Evolutionary conservation across 1,284 basidiomycete genomes (phyloP).

Genomic region (Moesziomyces antarcticus): DNA sequence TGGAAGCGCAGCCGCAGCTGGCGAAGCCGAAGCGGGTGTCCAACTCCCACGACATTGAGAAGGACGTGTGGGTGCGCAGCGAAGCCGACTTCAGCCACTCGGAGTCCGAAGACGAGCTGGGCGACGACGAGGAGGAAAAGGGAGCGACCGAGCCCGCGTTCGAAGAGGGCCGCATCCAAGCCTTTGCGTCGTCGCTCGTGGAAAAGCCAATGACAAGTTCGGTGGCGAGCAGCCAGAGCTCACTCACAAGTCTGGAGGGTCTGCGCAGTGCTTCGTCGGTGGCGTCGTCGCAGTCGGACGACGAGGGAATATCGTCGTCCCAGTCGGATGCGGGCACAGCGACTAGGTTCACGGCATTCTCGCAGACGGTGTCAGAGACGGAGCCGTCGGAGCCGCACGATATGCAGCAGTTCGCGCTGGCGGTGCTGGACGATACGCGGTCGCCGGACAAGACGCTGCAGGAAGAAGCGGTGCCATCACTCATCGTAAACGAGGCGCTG

Average conservation of each 20-base stretch:
- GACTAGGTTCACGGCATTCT: neutral
- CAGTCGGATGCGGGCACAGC: slow-evolving; percentile 6
- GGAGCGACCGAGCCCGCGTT: slow-evolving; percentile 6
- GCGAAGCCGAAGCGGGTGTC: slow-evolving; percentile 4
- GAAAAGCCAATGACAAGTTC: neutral
- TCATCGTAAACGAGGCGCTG: slow-evolving; percentile 11
- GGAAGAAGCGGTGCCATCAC: slow-evolving; percentile 1
- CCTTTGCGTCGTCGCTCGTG: slow-evolving; percentile 13
- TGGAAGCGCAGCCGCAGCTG: slow-evolving; percentile 2
- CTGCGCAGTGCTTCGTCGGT: slow-evolving; percentile 3
- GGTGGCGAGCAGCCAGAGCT: slow-evolving; percentile 10
- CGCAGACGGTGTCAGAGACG: no score
- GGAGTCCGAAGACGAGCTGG: slow-evolving; percentile 20
- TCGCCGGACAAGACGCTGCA: slow-evolving; percentile 4
- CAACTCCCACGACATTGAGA: slow-evolving; percentile 24
- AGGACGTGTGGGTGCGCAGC: slow-evolving; percentile 41
- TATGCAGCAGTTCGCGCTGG: slow-evolving; percentile 33
- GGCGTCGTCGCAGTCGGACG: slow-evolving; percentile 8
- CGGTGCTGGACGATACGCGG: slow-evolving; percentile 13
- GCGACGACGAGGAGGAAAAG: slow-evolving; percentile 3
- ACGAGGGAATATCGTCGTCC: neutral
- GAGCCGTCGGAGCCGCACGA: slow-evolving; percentile 10
- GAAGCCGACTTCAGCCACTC: slow-evolving; percentile 29
- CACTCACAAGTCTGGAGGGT: slow-evolving; percentile 11
- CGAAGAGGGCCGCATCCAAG: slow-evolving; percentile 27